phyloP scores from a whole-genome alignment of 2,329 filamentous ascomycete species.

The Pyrenophora teres region DNA sequence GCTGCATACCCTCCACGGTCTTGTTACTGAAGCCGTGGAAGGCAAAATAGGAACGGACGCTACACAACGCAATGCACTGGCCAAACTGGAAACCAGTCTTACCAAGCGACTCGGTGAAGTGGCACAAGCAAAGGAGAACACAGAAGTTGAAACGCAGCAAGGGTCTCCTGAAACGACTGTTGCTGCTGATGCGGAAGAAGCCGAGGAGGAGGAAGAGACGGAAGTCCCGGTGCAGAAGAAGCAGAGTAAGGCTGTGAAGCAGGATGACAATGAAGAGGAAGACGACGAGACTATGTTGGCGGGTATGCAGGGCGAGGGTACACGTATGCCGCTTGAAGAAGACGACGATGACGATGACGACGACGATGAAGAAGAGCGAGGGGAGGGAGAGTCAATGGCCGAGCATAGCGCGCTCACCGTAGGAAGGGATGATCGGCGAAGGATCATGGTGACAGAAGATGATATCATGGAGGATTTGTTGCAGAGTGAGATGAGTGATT shows the following conservation, averaged over 20 bases:
- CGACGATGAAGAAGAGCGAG: constrained; percentile 4
- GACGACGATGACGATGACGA: constrained; percentile 28
- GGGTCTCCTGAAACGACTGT: constrained; percentile 24
- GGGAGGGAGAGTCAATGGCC: constrained; percentile 2
- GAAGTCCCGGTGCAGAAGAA: constrained; percentile 22
- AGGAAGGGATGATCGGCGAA: constrained; percentile 8
- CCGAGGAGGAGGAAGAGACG: constrained; percentile 18
- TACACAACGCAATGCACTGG: constrained; percentile 58
- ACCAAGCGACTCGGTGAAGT: constrained; percentile 57
- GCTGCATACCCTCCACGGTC: constrained; percentile 48
- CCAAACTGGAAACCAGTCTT: constrained; percentile 57
- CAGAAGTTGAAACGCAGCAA: constrained; percentile 11
- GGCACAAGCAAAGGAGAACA: constrained; percentile 23
- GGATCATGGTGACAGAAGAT: constrained; percentile 32
- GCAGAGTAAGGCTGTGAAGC: constrained; percentile 1
- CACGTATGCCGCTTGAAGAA: constrained; percentile 39
- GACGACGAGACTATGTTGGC: constrained; percentile 43
- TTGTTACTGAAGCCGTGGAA: constrained; percentile 55
- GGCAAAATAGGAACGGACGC: constrained; percentile 57
- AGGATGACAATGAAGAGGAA: constrained; percentile 25
- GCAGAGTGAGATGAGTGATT: constrained; percentile 17
- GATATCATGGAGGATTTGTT: constrained; percentile 44
- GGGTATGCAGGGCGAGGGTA: constrained; percentile 42
- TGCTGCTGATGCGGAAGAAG: constrained; percentile 14
- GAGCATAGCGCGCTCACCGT: constrained; percentile 12